Percentiles rank a stretch among this genome's conserved stretches.
phyloP scores from a whole-genome alignment of 129 eudicot genomes.

The Calendula officinalis region DNA sequence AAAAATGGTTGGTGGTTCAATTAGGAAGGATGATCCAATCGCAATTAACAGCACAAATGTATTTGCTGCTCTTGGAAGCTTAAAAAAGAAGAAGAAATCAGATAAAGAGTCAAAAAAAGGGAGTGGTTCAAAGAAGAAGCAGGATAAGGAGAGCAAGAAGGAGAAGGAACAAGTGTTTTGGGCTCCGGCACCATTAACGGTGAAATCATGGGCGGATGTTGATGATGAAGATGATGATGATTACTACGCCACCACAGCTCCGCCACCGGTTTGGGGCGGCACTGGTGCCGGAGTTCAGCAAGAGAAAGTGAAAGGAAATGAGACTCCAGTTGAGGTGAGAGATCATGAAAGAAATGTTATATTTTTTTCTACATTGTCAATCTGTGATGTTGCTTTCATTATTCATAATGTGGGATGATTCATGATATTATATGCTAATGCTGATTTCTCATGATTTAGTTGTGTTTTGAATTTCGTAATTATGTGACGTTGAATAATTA shows the following conservation, averaged over 20 bases:
- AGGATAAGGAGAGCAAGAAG: constrained; percentile 37
- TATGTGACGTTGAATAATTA: background rate
- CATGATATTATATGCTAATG: background rate
- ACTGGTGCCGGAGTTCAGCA: constrained; percentile 33
- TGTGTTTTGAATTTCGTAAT: background rate
- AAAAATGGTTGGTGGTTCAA: constrained; percentile 85
- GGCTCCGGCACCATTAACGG: constrained; percentile 70
- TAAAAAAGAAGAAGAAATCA: constrained; percentile 82
- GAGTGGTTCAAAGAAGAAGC: constrained; percentile 40
- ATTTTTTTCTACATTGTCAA: background rate
- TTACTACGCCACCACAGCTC: constrained; percentile 75
- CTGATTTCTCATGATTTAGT: background rate
- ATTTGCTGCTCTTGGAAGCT: constrained; percentile 74
- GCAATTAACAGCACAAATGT: constrained; percentile 71
- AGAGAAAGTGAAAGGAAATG: constrained; percentile 41
- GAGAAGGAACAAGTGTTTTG: constrained; percentile 63
- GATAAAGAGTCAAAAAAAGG: constrained; percentile 52
- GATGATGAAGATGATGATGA: constrained; percentile 97
- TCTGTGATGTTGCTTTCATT: constrained; percentile 15
- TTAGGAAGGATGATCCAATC: constrained; percentile 59
- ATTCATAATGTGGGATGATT: constrained; percentile 5
- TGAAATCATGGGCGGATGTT: constrained; percentile 90
- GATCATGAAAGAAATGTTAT: background rate
- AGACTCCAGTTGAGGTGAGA: constrained; percentile 42
- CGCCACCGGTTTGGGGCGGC: constrained; percentile 61